phyloP scores from a whole-genome alignment of 257 asterid genomes.

The Cinchona pubescens region DNA sequence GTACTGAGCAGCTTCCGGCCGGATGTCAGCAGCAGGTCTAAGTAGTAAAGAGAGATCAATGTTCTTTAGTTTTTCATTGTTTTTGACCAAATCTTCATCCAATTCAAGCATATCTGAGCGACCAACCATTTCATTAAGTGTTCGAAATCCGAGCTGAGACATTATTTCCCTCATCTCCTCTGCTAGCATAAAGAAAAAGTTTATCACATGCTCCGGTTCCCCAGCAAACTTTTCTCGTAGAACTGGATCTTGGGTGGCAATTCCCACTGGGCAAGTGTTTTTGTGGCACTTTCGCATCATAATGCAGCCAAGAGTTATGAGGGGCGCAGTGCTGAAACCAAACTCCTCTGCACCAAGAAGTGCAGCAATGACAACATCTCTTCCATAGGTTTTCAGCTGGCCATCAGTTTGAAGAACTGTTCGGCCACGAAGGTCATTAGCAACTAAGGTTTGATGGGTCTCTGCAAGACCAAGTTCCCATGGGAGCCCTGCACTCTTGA shows the following conservation, averaged over 20 bases:
- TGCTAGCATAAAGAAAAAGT: constrained; percentile 96
- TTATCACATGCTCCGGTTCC: constrained; percentile 94
- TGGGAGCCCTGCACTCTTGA: constrained; percentile 97
- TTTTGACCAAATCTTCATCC: constrained; percentile 61
- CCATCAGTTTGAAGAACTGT: constrained; percentile 95
- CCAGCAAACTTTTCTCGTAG: constrained; percentile 94
- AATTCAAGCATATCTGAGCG: constrained; percentile 93
- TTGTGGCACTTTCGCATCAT: constrained; percentile 99
- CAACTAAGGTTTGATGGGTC: constrained; percentile 97
- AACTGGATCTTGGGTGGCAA: constrained; percentile 98
- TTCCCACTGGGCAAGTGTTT: constrained; percentile 98
- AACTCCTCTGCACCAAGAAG: constrained; percentile 99
- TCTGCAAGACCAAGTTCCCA: constrained; percentile 99
- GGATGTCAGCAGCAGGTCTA: constrained; percentile 93
- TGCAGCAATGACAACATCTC: constrained; percentile 96
- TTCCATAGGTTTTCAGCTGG: constrained; percentile 93
- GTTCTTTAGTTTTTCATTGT: constrained; percentile 80
- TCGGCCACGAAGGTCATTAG: constrained; percentile 97
- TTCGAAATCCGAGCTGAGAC: constrained; percentile 87
- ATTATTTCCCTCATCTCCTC: constrained; percentile 94
- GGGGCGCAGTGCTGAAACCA: constrained; percentile 99
- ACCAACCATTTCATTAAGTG: constrained; percentile 88
- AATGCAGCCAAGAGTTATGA: constrained; percentile 92
- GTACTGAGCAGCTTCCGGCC: constrained; percentile 95
- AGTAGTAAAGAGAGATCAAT: constrained; percentile 87